These are phyloP conservation scores for Coemansia erecta DNA, from an alignment of 192 early-diverging fungal species.

Conservation along the genomic window DNA sequence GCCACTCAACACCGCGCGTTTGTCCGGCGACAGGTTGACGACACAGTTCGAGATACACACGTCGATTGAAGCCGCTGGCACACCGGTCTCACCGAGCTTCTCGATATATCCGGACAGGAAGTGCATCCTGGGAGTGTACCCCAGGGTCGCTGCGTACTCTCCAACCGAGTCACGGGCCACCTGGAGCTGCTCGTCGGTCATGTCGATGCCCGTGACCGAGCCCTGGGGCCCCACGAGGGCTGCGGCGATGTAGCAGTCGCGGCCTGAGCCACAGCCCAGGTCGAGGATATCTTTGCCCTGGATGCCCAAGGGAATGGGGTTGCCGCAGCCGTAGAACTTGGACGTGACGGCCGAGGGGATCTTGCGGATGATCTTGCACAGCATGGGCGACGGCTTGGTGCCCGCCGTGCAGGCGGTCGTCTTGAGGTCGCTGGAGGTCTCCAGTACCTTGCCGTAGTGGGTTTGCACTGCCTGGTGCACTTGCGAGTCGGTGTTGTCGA, in stretches of 20 bases:
- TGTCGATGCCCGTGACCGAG: constrained; percentile 43
- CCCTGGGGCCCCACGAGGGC: constrained; percentile 40
- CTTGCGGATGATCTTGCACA: constrained; percentile 10
- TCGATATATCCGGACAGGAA: constrained; percentile 51
- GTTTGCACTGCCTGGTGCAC: constrained; percentile 25
- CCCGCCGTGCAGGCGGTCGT: constrained; percentile 29
- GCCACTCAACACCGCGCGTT: constrained; percentile 30
- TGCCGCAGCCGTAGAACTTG: constrained; percentile 48
- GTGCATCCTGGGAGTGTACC: constrained; percentile 35
- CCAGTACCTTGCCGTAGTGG: constrained; percentile 39
- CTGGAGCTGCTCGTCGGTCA: constrained; percentile 12
- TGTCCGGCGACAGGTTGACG: constrained; percentile 51
- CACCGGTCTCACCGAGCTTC: constrained; percentile 14
- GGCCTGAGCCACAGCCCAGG: constrained; percentile 47
- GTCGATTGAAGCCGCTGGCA: constrained; percentile 24
- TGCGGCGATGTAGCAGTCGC: constrained; percentile 53
- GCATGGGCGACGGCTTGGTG: constrained; percentile 5
- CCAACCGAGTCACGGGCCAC: constrained; percentile 22
- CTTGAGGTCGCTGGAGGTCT: constrained; percentile 20
- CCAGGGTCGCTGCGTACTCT: constrained; percentile 21
- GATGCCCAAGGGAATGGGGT: constrained; percentile 45
- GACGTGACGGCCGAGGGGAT: constrained; percentile 33
- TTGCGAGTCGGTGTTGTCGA: constrained; percentile 7
- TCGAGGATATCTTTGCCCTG: constrained; percentile 42
- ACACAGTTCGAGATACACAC: constrained; percentile 49